Base-by-base conservation (phyloP, 495 filamentous ascomycete species). In the Trichoderma asperelloides region DNA sequence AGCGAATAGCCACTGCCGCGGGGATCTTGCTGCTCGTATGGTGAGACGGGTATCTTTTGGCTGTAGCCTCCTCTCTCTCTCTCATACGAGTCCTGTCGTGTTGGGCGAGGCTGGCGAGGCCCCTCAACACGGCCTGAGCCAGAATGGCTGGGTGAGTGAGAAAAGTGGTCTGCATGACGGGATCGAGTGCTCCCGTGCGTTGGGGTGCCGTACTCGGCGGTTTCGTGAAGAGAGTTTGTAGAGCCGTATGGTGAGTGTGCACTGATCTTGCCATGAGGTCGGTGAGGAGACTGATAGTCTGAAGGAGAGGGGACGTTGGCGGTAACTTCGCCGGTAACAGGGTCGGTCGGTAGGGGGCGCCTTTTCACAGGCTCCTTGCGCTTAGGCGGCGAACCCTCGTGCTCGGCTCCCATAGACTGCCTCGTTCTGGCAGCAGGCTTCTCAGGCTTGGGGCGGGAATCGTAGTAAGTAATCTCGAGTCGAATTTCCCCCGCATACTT, bases 401-500 rank as follows among this genome's bases (percentile, higher is more conserved):
- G 45, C 33, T 79, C 77, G 9, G 70, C 67, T 4, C 71, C 72
- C 23, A 72, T 66, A 65, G 70, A 69, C 0, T 69, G 64, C 63
- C 80, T 84, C 68, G 82, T 79, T 69, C 82, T 85, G 65, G 85
- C 84, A 41, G 78, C 82, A 23, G 81, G 72, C 62, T 85, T 84
- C 69, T 90, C 90, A 18, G 87, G 85, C 76, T 92, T 92, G 41
- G 91, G 88, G 16, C 94, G 86, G 43, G 84, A 88, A 75, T 99
- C 95, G 77, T 97, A 98, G 77, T 91, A 99, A 30, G 95, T 98
- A 76, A 96, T 88, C 76, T 99, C 95, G 49, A 98, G 91, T 66
- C 93, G 85, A 55, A 99, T 87, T 72, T 97, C 93, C 30, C 95
- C 95, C 27, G 96, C 93, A 73, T 97, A 98, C 79, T 95, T 95